Percentiles rank a stretch among this genome's conserved stretches.
phyloP scores from a whole-genome alignment of 2,329 filamentous ascomycete genomes.

The Chrysoporthe austroafricana region DNA sequence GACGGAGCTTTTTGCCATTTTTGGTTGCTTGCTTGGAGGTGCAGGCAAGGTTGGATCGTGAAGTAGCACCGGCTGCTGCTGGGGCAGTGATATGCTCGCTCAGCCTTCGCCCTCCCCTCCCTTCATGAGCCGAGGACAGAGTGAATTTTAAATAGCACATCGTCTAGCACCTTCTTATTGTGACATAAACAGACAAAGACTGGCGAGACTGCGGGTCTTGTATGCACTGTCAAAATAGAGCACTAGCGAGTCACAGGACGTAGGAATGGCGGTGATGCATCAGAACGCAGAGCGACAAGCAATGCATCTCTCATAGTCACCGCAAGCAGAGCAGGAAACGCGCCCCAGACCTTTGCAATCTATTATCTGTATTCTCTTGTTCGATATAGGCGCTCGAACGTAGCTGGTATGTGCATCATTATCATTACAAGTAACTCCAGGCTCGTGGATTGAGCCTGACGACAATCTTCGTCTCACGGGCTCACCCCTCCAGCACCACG shows the following conservation, averaged over 20 bases:
- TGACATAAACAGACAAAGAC: not conserved
- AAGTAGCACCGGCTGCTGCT: not conserved
- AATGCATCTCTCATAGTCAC: not conserved
- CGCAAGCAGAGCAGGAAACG: not conserved
- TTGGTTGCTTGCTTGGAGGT: not conserved
- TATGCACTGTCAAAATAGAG: not conserved
- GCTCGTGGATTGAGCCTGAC: not conserved
- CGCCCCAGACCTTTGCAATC: not conserved
- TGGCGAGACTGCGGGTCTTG: not conserved
- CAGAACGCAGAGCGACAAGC: not conserved
- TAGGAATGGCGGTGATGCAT: not conserved
- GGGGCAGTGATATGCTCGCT: too few relatives aligned
- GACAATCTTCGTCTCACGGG: not conserved
- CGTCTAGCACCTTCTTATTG: not conserved
- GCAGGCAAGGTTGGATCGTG: not conserved
- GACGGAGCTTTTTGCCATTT: not conserved
- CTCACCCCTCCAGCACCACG: conserved; percentile 25
- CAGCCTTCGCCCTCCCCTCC: too few relatives aligned
- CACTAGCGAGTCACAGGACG: not conserved
- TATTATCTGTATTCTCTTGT: not conserved
- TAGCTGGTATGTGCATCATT: not conserved
- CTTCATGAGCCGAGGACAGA: too few relatives aligned
- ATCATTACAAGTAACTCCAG: not conserved
- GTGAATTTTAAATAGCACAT: too few relatives aligned
- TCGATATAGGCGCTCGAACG: not conserved